phyloP scores from a whole-genome alignment of 2,329 filamentous ascomycete genomes.

The Aspergillus fischeri region DNA sequence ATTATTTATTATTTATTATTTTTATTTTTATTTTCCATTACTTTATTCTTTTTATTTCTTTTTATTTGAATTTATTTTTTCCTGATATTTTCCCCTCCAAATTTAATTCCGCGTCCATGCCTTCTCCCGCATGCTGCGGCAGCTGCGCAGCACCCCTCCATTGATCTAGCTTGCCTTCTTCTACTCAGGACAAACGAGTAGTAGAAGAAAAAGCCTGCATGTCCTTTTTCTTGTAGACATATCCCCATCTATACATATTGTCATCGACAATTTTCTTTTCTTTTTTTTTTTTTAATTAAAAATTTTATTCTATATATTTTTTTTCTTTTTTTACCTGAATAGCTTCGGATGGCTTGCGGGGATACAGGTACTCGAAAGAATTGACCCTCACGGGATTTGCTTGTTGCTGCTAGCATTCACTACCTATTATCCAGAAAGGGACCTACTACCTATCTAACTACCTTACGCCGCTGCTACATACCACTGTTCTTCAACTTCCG shows the following conservation, averaged over 20 bases:
- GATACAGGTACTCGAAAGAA: constrained; percentile 8
- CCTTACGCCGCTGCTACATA: not conserved
- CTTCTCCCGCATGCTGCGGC: constrained; percentile 23
- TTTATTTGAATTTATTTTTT: constrained; percentile 7
- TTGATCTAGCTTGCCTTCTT: constrained; percentile 2
- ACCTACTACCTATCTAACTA: not conserved
- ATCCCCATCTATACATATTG: constrained; percentile 9
- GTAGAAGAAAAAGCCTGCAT: constrained; percentile 4
- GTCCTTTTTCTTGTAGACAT: constrained; percentile 2
- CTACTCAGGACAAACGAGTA: constrained; percentile 8
- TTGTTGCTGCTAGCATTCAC: not conserved
- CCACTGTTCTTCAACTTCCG: constrained; percentile 16
- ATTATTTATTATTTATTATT: not conserved
- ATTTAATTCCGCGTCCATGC: constrained; percentile 26
- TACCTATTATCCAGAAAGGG: not conserved
- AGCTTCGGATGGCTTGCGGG: constrained; percentile 10
- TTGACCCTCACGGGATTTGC: constrained; percentile 8
- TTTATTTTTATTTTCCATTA: not conserved
- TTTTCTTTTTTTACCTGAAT: constrained; percentile 1
- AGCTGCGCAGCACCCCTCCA: constrained; percentile 1
- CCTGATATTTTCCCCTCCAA: constrained; percentile 11
- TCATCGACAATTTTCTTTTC: not conserved
- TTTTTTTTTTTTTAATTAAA: not conserved
- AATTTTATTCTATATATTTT: too few relatives aligned
- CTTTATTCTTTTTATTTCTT: constrained; percentile 4